phyloP scores from a whole-genome alignment of 495 filamentous ascomycete species.

The Aspergillus nidulans region DNA sequence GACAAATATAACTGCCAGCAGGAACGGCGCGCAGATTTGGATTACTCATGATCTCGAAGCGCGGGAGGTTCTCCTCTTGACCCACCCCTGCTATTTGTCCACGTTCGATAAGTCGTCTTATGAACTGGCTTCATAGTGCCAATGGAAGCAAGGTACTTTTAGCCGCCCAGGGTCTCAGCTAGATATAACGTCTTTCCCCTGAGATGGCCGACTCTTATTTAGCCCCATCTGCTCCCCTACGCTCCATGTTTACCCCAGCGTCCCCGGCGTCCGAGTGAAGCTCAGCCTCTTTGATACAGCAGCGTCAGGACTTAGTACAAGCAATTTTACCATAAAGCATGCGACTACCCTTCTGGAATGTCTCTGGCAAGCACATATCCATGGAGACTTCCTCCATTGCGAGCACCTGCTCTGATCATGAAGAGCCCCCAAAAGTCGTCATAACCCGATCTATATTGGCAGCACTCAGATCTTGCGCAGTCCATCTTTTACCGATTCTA shows the following conservation, averaged over 20 bases:
- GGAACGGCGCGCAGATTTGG: neutral
- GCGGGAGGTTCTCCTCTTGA: too few relatives aligned
- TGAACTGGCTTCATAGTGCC: neutral
- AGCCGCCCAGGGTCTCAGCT: neutral
- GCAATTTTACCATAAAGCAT: too few relatives aligned
- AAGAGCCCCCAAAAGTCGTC: neutral
- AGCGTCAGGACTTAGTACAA: too few relatives aligned
- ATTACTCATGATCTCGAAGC: too few relatives aligned
- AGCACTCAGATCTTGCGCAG: constrained; percentile 11
- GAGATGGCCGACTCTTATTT: neutral
- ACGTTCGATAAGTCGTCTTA: neutral
- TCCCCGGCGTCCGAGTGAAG: too few relatives aligned
- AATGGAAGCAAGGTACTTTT: neutral
- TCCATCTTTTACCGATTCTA: constrained; percentile 16
- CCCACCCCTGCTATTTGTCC: too few relatives aligned
- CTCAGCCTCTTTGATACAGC: neutral
- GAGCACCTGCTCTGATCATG: neutral
- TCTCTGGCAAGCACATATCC: neutral
- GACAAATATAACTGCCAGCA: neutral
- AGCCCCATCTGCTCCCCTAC: neutral
- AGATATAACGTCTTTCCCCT: neutral
- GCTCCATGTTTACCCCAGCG: neutral
- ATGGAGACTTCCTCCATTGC: neutral
- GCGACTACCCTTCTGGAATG: neutral
- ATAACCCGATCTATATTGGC: neutral